Evolutionary conservation across 352 stramenopile genomes (phyloP).

Genomic region (Paralagenidium karlingii): DNA sequence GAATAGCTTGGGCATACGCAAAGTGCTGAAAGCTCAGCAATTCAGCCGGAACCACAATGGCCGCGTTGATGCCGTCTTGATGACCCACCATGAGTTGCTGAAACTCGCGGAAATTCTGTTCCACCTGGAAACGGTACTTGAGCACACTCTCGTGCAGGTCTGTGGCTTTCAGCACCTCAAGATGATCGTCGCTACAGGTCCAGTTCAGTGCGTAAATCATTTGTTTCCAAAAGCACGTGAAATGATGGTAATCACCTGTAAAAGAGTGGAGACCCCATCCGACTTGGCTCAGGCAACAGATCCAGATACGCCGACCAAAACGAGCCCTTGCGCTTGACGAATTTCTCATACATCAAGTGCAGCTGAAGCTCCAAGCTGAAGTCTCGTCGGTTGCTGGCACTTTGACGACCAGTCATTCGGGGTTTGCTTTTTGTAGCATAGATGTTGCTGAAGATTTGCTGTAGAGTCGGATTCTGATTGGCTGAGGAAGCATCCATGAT

Average conservation of each 20-base stretch:
- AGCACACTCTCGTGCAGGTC: slow-evolving; percentile 23
- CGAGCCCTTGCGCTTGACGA: slow-evolving; percentile 13
- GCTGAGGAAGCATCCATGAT: slow-evolving; percentile 69
- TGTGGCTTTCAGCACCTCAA: slow-evolving; percentile 27
- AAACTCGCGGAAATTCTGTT: slow-evolving; percentile 2
- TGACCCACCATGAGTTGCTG: background rate
- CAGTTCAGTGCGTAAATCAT: slow-evolving; percentile 18
- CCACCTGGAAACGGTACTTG: slow-evolving; percentile 20
- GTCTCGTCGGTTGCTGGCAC: slow-evolving; percentile 10
- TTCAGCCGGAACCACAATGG: no score
- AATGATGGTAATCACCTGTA: slow-evolving; percentile 17
- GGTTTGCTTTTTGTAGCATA: no score
- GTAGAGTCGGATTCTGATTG: slow-evolving; percentile 24
- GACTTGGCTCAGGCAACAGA: slow-evolving; percentile 19
- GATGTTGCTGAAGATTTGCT: slow-evolving; percentile 10
- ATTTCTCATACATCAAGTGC: slow-evolving; percentile 61
- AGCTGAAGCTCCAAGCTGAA: slow-evolving; percentile 53
- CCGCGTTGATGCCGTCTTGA: background rate
- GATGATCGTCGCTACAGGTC: slow-evolving; percentile 25
- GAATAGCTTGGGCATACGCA: slow-evolving; percentile 69
- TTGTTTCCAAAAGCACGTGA: background rate
- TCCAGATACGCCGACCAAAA: slow-evolving; percentile 36
- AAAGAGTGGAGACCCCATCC: slow-evolving; percentile 33
- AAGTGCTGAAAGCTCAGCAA: slow-evolving; percentile 59
- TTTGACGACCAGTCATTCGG: no score